These are phyloP conservation scores for Sindora glabra DNA, from an alignment of 306 rosid species.

Conservation along the genomic window DNA sequence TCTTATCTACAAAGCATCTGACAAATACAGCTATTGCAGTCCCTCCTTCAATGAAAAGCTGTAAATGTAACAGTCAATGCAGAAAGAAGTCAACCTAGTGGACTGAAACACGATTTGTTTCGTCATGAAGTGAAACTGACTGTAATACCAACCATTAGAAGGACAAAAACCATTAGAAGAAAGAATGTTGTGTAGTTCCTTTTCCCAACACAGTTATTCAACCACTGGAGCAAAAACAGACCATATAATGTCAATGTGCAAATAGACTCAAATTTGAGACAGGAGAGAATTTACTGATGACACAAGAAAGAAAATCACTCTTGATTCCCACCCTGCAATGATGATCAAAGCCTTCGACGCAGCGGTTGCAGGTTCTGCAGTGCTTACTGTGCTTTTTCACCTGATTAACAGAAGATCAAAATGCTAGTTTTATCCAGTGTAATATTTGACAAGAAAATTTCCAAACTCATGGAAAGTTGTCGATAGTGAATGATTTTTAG, in stretches of 20 bases:
- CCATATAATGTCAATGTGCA: neutral
- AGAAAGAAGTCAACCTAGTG: constrained; percentile 5
- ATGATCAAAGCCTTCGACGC: constrained; percentile 95
- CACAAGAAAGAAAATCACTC: neutral
- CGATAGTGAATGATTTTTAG: neutral
- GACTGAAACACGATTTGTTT: no score
- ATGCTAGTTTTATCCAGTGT: no score
- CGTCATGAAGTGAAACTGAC: constrained; percentile 1
- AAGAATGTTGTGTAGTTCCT: constrained; percentile 83
- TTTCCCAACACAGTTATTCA: constrained; percentile 94
- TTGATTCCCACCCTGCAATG: constrained; percentile 72
- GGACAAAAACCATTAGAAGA: constrained; percentile 70
- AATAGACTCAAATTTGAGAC: neutral
- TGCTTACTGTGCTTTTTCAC: constrained; percentile 85
- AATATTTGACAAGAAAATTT: no score
- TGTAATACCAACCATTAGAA: constrained; percentile 54
- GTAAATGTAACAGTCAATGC: constrained; percentile 2
- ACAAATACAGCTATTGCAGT: constrained; percentile 68
- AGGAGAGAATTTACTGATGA: neutral
- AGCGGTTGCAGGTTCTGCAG: constrained; percentile 91
- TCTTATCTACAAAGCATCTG: constrained; percentile 71
- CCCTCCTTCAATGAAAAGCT: constrained; percentile 86
- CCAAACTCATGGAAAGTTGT: no score
- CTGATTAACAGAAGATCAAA: constrained; percentile 26
- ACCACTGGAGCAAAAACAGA: constrained; percentile 50